These are phyloP conservation scores for Pleurotus eryngii DNA, from an alignment of 768 basidiomycete species.

Conservation along the genomic window DNA sequence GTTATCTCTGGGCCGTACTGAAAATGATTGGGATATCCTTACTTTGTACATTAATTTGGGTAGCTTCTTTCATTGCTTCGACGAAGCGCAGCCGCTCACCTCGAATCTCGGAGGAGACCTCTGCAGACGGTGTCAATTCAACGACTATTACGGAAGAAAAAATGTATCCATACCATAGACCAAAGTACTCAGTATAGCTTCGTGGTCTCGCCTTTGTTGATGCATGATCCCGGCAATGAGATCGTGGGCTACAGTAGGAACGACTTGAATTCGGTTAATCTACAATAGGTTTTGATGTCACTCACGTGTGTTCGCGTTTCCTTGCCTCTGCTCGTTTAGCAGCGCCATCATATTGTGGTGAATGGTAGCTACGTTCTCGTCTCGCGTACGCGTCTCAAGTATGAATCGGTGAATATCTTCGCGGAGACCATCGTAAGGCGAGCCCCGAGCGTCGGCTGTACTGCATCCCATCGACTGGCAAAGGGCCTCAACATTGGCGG, in stretches of 20 bases:
- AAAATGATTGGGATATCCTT: slow-evolving; percentile 11
- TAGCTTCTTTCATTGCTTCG: slow-evolving; percentile 94
- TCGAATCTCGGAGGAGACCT: slow-evolving; percentile 79
- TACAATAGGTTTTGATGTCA: background rate
- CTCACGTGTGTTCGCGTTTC: background rate
- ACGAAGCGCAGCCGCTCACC: slow-evolving; percentile 85
- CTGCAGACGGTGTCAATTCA: slow-evolving; percentile 29
- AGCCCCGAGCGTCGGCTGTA: slow-evolving; percentile 19
- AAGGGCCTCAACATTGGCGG: slow-evolving; percentile 57
- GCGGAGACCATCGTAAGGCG: slow-evolving; percentile 20
- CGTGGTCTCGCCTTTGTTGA: slow-evolving; percentile 70
- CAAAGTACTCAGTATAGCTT: slow-evolving; percentile 60
- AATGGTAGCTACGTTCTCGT: slow-evolving; percentile 33
- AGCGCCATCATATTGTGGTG: slow-evolving; percentile 15
- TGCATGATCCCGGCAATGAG: slow-evolving; percentile 61
- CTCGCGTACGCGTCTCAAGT: slow-evolving; percentile 28
- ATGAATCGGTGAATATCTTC: slow-evolving; percentile 30
- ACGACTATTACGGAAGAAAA: background rate
- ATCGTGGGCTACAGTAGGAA: slow-evolving; percentile 41
- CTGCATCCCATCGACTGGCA: slow-evolving; percentile 47
- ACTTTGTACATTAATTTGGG: slow-evolving; percentile 83
- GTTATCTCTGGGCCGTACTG: too few species aligned
- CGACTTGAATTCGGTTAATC: too few species aligned
- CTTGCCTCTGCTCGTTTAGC: background rate
- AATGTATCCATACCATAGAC: slow-evolving; percentile 48